Evolutionary conservation across 192 early-diverging fungal species (phyloP).

Genomic region (Coemansia sp.): DNA sequence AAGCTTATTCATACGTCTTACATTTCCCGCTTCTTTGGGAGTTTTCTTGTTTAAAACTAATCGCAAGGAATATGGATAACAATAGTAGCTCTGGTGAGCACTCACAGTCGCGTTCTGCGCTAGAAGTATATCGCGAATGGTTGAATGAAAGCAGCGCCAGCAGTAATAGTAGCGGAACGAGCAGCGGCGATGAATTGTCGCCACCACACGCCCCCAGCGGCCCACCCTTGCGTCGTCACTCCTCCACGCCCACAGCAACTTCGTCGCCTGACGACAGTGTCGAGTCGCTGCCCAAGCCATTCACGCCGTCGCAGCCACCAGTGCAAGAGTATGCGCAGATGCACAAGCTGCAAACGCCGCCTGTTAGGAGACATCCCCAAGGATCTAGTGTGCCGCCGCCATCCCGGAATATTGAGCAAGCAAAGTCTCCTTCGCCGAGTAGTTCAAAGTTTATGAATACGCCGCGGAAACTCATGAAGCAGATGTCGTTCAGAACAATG

Average conservation of each 20-base stretch:
- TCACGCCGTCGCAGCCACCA: neutral
- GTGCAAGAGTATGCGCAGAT: conserved; percentile 1
- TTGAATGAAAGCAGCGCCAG: conserved; percentile 27
- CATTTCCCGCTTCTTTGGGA: neutral
- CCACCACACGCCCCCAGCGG: neutral
- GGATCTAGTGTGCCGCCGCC: neutral
- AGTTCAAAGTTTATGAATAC: neutral
- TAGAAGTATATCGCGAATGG: conserved; percentile 40
- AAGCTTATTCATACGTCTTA: neutral
- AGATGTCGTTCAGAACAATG: conserved; percentile 26
- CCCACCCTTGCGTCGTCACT: neutral
- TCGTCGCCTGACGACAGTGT: neutral
- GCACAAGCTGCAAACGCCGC: neutral
- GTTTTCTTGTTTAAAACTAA: neutral
- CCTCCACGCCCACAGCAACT: neutral
- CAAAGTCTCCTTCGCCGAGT: neutral
- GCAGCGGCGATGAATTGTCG: neutral
- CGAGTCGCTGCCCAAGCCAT: neutral
- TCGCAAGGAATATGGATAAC: neutral
- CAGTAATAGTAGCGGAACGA: neutral
- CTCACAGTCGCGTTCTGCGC: conserved; percentile 14
- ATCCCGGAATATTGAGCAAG: neutral
- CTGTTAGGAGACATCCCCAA: neutral
- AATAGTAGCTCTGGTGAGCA: conserved; percentile 1
- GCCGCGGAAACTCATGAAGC: conserved; percentile 29